Evolutionary conservation across 345 rosid species (phyloP).

Genomic region (Populus pruinosa): DNA sequence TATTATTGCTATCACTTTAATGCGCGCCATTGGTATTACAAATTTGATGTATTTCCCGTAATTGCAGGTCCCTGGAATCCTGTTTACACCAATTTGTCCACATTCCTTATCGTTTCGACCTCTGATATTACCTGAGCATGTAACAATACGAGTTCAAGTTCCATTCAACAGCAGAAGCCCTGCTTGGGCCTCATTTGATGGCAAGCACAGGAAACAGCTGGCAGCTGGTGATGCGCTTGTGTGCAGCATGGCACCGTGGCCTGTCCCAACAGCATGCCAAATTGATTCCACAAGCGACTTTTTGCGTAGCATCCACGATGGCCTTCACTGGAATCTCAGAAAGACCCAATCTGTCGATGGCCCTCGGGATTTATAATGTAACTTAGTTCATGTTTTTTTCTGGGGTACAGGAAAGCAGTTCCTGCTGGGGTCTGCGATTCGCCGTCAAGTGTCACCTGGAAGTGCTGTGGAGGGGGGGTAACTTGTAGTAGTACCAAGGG

Average conservation of each 20-base stretch:
- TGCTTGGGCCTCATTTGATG: constrained; percentile 97
- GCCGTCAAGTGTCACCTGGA: no score
- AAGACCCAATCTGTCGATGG: constrained; percentile 84
- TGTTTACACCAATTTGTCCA: constrained; percentile 97
- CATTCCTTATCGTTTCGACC: constrained; percentile 97
- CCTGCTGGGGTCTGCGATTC: neutral
- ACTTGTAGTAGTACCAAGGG: neutral
- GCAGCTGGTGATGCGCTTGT: constrained; percentile 89
- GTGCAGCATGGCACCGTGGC: constrained; percentile 98
- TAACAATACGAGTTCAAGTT: constrained; percentile 77
- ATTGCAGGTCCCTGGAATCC: constrained; percentile 88
- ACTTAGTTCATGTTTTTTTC: neutral
- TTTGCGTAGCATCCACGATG: constrained; percentile 86
- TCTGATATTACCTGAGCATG: constrained; percentile 90
- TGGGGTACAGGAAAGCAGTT: neutral
- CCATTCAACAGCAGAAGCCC: constrained; percentile 89
- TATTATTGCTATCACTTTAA: neutral
- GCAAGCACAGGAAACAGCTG: constrained; percentile 80
- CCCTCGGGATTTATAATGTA: constrained; percentile 40
- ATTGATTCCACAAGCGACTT: constrained; percentile 83
- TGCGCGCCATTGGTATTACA: neutral
- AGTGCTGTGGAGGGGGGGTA: no score
- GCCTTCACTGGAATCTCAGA: constrained; percentile 95
- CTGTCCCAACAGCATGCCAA: constrained; percentile 91
- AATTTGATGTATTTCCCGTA: neutral